Conservation (phyloP, 352 stramenopile species). For the Phytophthora sansomeana region DNA sequence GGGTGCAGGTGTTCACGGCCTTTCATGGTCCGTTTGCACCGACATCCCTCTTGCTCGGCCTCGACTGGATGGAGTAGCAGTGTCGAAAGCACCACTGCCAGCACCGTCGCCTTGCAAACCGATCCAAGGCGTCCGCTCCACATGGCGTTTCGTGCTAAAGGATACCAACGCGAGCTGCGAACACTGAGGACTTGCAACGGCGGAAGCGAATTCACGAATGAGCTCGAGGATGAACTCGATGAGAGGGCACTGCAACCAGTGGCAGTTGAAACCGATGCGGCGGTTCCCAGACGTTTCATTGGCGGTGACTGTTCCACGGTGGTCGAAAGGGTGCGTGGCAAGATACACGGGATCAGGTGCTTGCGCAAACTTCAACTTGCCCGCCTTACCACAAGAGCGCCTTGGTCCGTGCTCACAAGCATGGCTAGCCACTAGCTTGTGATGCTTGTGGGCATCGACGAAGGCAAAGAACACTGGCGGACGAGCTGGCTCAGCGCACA, state of each 20-base stretch:
- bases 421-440: too few relatives aligned
- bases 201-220: slow-evolving; percentile 37
- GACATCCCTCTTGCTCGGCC: slow-evolving; percentile 37
- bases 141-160: slow-evolving; percentile 18
- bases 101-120: slow-evolving; percentile 17
- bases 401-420: too few relatives aligned
- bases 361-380: slow-evolving; percentile 21
- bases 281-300: slow-evolving; percentile 35
- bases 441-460: too few relatives aligned
- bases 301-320: slow-evolving; percentile 11
- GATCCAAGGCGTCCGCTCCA: slow-evolving; percentile 17
- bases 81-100: slow-evolving; percentile 22
- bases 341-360: slow-evolving; percentile 12
- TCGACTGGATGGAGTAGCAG: slow-evolving; percentile 18
- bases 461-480: too few relatives aligned
- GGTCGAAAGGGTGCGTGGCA: slow-evolving; percentile 29
- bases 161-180: slow-evolving; percentile 14
- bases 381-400: not conserved
- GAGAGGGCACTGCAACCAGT: slow-evolving; percentile 1
- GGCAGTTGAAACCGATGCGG: slow-evolving; percentile 23
- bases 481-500: too few relatives aligned
- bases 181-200: slow-evolving; percentile 19
- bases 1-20: slow-evolving; percentile 75
- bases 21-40: slow-evolving; percentile 79
- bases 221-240: not conserved